These are phyloP conservation scores for Blastobotrys persicus DNA, from an alignment of 1,139 yeast species.

Conservation along the genomic window DNA sequence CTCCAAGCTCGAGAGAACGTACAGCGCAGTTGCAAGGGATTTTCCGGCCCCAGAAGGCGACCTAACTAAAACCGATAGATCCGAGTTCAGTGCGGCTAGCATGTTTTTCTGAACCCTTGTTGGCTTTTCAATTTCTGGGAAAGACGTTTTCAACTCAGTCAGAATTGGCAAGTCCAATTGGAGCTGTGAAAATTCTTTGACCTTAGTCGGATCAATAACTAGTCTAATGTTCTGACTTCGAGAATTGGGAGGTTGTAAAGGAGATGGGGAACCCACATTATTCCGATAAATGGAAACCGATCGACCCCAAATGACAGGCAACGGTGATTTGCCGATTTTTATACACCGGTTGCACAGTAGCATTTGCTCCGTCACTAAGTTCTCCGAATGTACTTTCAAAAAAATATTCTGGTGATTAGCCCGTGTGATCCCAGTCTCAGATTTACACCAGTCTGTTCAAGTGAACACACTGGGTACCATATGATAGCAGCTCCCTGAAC, in stretches of 20 bases:
- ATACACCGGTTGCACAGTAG: neutral
- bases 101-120: constrained; percentile 34
- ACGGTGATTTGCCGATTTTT: neutral
- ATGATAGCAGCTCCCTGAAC: too few relatives aligned
- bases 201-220: constrained; percentile 28
- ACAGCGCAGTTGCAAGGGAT: constrained; percentile 30
- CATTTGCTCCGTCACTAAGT: neutral
- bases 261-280: neutral
- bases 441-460: neutral
- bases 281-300: neutral
- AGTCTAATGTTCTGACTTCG: constrained; percentile 13
- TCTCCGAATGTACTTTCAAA: neutral
- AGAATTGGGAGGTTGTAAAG: neutral
- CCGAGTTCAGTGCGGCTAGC: constrained; percentile 34
- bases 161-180: constrained; percentile 19
- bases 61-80: constrained; percentile 29
- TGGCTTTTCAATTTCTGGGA: constrained; percentile 25
- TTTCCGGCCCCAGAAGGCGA: constrained; percentile 34
- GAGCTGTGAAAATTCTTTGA: constrained; percentile 25
- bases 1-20: constrained; percentile 21
- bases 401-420: neutral
- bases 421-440: neutral
- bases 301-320: neutral
- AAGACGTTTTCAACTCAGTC: constrained; percentile 14
- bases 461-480: too few relatives aligned